These are phyloP conservation scores for Entomortierella lignicola DNA, from an alignment of 192 early-diverging fungal species.

Conservation along the genomic window DNA sequence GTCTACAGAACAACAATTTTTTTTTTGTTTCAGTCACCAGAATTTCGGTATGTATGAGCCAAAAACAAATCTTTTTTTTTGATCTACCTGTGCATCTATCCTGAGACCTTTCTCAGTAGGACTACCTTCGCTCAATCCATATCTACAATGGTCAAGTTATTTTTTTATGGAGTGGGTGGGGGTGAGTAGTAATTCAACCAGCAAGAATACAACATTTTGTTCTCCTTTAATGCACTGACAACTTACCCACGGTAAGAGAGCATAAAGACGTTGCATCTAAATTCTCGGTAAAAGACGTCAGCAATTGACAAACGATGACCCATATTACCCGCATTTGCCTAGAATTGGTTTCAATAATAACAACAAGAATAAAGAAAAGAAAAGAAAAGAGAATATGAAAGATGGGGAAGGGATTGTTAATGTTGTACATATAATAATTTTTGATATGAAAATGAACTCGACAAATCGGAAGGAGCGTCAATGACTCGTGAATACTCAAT, in stretches of 20 bases:
- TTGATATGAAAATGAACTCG: too few species aligned
- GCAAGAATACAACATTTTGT: too few species aligned
- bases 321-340: slow-evolving; percentile 98
- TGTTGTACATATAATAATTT: too few species aligned
- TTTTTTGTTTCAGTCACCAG: too few species aligned
- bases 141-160: slow-evolving; percentile 64
- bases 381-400: too few species aligned
- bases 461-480: too few species aligned
- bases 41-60: not conserved
- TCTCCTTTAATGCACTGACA: too few species aligned
- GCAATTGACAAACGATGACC: slow-evolving; percentile 98
- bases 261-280: slow-evolving; percentile 92
- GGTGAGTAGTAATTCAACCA: too few species aligned
- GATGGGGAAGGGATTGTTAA: too few species aligned
- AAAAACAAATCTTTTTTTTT: not conserved
- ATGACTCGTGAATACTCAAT: too few species aligned
- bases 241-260: slow-evolving; percentile 95
- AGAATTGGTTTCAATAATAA: too few species aligned
- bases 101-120: slow-evolving; percentile 90
- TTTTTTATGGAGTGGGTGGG: too few species aligned
- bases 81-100: slow-evolving; percentile 88
- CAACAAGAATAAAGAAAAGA: not conserved
- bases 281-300: slow-evolving; percentile 70
- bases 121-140: slow-evolving; percentile 88
- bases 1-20: slow-evolving; percentile 59